Evolutionary conservation across 139 green algal genomes (phyloP).

Genomic region (Chlorella sp.): DNA sequence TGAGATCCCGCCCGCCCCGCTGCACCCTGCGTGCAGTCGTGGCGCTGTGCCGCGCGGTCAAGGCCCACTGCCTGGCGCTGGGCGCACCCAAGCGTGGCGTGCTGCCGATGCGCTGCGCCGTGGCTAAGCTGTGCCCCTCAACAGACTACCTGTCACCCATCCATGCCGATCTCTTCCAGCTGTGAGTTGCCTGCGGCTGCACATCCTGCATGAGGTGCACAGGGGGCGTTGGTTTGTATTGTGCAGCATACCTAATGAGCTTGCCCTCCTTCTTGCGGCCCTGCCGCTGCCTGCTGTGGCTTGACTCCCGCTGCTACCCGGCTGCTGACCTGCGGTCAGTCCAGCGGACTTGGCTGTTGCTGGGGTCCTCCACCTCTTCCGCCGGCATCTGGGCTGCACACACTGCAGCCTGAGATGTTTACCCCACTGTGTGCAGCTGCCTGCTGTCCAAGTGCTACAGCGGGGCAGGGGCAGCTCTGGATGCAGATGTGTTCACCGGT

Average conservation of each 20-base stretch:
- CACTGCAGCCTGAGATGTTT: no score
- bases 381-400: not conserved
- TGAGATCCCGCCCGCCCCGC: not conserved
- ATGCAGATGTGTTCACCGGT: slow-evolving; percentile 58
- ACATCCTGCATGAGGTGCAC: no score
- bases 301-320: not conserved
- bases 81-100: slow-evolving; percentile 60
- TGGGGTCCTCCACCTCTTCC: not conserved
- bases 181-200: slow-evolving; percentile 42
- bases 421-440: slow-evolving; percentile 61
- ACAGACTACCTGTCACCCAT: slow-evolving; percentile 82
- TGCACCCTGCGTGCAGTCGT: slow-evolving; percentile 52
- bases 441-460: slow-evolving; percentile 83
- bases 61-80: slow-evolving; percentile 56
- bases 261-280: not conserved
- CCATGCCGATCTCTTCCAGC: slow-evolving; percentile 83
- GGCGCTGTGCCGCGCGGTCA: slow-evolving; percentile 66
- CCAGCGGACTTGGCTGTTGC: no score
- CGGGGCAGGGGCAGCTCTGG: slow-evolving; percentile 64
- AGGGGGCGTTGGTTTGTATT: no score
- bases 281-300: no score
- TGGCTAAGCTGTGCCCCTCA: slow-evolving; percentile 67
- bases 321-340: no score
- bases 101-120: slow-evolving; percentile 63
- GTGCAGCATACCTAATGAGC: no score